These are phyloP conservation scores for Exobasidium cylindrosporum DNA, from an alignment of 1,284 basidiomycete genomes.

Conservation along the genomic window DNA sequence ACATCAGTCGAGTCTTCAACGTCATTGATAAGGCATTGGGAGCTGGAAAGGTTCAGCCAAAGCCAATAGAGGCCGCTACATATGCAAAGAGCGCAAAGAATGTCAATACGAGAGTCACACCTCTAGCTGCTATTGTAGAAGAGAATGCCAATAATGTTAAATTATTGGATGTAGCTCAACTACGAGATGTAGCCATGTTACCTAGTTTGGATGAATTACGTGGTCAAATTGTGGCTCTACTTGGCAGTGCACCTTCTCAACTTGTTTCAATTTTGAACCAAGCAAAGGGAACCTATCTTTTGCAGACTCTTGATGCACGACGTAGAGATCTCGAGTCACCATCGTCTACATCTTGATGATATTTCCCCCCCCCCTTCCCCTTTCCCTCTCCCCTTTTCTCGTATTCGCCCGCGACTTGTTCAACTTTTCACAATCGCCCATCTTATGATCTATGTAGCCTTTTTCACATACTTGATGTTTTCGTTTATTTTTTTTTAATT, in stretches of 20 bases:
- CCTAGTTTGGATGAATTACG: constrained; percentile 37
- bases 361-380: background rate
- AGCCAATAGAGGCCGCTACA: constrained; percentile 22
- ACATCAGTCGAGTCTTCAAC: constrained; percentile 37
- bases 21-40: constrained; percentile 40
- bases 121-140: constrained; percentile 35
- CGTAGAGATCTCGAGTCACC: constrained; percentile 33
- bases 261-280: constrained; percentile 41
- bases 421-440: background rate
- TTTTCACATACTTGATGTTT: background rate
- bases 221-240: constrained; percentile 49
- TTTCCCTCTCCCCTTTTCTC: background rate
- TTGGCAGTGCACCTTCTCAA: constrained; percentile 40
- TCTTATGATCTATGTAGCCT: background rate
- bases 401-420: background rate
- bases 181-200: constrained; percentile 38
- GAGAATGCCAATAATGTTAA: background rate
- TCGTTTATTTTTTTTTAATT: background rate
- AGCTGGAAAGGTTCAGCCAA: constrained; percentile 13
- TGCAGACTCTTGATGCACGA: constrained; percentile 42
- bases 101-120: constrained; percentile 38
- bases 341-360: constrained; percentile 9
- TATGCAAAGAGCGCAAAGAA: constrained; percentile 18
- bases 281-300: constrained; percentile 39
- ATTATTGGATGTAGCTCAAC: constrained; percentile 34